Evolutionary conservation across 169 alveolate genomes (phyloP).

Genomic region (Cyclospora cayetanensis): DNA sequence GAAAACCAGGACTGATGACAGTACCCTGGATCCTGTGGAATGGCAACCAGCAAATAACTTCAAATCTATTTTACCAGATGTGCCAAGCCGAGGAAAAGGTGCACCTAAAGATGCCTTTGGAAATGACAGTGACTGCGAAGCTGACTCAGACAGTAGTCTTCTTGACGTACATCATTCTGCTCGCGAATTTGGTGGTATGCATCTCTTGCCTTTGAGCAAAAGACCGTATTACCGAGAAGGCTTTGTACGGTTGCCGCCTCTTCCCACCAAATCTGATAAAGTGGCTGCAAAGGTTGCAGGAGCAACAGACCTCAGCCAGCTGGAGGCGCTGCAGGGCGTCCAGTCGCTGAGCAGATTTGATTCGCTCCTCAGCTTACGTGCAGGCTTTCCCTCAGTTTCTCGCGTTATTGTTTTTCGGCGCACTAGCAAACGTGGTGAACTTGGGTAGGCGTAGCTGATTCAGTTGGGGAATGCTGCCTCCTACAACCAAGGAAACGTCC

Average conservation of each 20-base stretch:
- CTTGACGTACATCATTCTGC: too few species aligned
- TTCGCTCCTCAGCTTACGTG: constrained; percentile 39
- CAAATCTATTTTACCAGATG: constrained; percentile 36
- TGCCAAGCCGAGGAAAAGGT: neutral
- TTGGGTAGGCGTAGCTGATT: neutral
- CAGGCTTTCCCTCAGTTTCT: constrained; percentile 11
- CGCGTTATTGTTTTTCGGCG: constrained; percentile 52
- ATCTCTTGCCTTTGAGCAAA: constrained; percentile 12
- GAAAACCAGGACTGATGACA: neutral
- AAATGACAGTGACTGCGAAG: neutral
- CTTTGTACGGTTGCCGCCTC: constrained; percentile 32
- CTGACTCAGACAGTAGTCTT: neutral
- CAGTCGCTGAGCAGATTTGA: constrained; percentile 56
- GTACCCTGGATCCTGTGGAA: neutral
- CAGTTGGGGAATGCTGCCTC: too few species aligned
- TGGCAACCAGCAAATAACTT: constrained; percentile 34
- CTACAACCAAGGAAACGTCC: too few species aligned
- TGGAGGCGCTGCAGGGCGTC: constrained; percentile 39
- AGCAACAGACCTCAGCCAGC: neutral
- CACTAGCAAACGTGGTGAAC: too few species aligned
- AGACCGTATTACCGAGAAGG: constrained; percentile 60
- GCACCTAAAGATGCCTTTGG: neutral
- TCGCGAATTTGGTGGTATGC: constrained; percentile 23
- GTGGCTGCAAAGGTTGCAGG: neutral
- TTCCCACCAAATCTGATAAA: neutral